Base-by-base conservation (phyloP, 176 grass and related monocot genomes). In the Avena eriantha region DNA sequence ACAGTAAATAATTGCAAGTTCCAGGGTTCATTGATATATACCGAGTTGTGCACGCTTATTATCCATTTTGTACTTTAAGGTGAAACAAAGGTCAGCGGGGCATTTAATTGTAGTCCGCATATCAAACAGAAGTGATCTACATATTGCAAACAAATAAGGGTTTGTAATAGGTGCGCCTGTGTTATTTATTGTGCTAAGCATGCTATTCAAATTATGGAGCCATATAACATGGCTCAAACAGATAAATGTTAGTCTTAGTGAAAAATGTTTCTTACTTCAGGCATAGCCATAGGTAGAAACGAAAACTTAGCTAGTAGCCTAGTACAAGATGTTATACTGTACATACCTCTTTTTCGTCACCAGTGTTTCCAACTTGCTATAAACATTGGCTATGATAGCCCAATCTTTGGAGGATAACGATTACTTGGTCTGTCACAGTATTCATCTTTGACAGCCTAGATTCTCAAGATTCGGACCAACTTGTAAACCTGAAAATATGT, bases 401-500 rank as follows among this genome's bases (percentile, higher is more conserved):
- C 13, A 47, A 47, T 71, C 10, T 23, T 65, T 8, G 8, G 67
- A 31, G 35, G 24, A 68, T 74, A 65, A 23, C 2, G 14, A 22
- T 56, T 48, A 16, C 18, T 65, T 67, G 23, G 73, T 84, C 19
- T 65, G 63, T 75, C 68, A 83, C 57, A 84, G 55, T 39, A 36
- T 10, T 31, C 18, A 75, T 11, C 15, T 7, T 69, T 47, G 26
- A 73, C 43, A 78, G 50, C 21, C 85, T 94, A 95, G 66, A 89
- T 88, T 84, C 91, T 91, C 79, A 98, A 88, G 87, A 98, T 94
- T 54, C 96, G 92, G 1, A 87, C 89, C 82, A 95, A 95, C 48
- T 95, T 95, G 83, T 94, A 95, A 34, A 98, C 92, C 95, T 97
- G 90, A 55, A 70, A 93, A 79, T 79, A 81, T 59, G 46, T 23